Conservation (phyloP, 225 moss, liverwort and hornwort species). For the Sphagnum contortum region DNA sequence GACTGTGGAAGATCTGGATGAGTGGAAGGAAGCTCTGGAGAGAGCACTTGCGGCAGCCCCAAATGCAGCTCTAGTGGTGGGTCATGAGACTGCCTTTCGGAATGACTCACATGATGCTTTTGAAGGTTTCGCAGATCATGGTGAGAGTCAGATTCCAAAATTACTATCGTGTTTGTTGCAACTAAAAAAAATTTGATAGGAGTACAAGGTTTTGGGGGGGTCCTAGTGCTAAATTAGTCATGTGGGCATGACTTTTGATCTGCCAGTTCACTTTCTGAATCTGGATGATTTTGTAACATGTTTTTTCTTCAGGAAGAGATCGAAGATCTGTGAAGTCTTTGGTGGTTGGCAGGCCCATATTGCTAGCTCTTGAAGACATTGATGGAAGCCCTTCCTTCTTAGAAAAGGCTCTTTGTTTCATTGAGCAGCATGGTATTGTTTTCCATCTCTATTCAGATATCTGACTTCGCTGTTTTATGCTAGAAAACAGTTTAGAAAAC, state of each 20-base stretch:
- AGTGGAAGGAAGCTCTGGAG: slow-evolving; percentile 94
- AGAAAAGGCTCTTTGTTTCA: slow-evolving; percentile 87
- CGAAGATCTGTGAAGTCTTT: slow-evolving; percentile 72
- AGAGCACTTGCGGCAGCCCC: slow-evolving; percentile 89
- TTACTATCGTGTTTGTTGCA: no score
- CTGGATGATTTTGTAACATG: no score
- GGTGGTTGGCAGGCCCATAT: slow-evolving; percentile 89
- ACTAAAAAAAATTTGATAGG: no score
- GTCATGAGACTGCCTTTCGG: slow-evolving; percentile 72
- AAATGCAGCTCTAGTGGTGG: slow-evolving; percentile 75
- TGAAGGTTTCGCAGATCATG: slow-evolving; percentile 82
- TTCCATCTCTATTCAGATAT: no score
- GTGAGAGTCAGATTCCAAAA: slow-evolving; percentile 10
- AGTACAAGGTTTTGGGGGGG: no score
- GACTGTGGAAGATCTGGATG: slow-evolving; percentile 93
- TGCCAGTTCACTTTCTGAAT: no score
- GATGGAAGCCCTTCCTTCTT: slow-evolving; percentile 94
- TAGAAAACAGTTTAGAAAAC: no score
- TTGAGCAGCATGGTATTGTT: slow-evolving; percentile 65
- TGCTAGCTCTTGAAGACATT: slow-evolving; percentile 82
- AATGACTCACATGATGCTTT: slow-evolving; percentile 73
- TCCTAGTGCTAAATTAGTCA: no score
- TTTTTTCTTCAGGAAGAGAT: slow-evolving; percentile 36
- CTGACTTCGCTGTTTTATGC: no score
- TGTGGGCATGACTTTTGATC: no score